These are phyloP conservation scores for Lecanicillium sp. DNA, from an alignment of 2,329 filamentous ascomycete genomes.

Conservation along the genomic window DNA sequence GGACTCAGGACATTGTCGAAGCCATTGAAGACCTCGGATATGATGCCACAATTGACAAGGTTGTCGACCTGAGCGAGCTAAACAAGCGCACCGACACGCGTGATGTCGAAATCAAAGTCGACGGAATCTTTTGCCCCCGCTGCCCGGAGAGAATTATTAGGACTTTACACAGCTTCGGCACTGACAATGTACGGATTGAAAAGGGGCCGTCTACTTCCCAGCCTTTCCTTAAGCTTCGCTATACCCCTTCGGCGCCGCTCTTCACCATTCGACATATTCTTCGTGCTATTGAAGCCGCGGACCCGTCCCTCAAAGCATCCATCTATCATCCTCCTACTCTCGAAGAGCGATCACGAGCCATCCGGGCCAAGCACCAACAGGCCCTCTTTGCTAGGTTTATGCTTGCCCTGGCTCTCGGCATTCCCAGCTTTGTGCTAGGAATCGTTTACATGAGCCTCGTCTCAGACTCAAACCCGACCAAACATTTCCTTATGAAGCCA, in stretches of 20 bases:
- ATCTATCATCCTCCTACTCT: conserved; percentile 76
- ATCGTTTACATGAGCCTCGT: conserved; percentile 88
- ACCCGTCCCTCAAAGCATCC: conserved; percentile 56
- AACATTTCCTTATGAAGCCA: conserved; percentile 59
- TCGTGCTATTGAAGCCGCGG: conserved; percentile 53
- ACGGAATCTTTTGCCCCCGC: conserved; percentile 68
- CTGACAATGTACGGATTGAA: conserved; percentile 41
- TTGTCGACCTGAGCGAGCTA: conserved; percentile 32
- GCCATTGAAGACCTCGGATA: conserved; percentile 57
- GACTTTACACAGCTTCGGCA: conserved; percentile 44
- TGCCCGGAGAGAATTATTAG: conserved; percentile 53
- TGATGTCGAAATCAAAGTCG: conserved; percentile 55
- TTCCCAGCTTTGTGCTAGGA: conserved; percentile 80
- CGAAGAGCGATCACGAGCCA: conserved; percentile 69
- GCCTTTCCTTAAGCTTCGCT: conserved; percentile 63
- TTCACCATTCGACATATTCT: conserved; percentile 74
- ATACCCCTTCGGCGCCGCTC: conserved; percentile 56
- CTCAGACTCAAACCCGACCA: conserved; percentile 44
- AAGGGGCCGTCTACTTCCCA: conserved; percentile 46
- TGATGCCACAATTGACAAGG: conserved; percentile 49
- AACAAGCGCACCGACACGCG: conserved; percentile 33
- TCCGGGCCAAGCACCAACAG: conserved; percentile 62
- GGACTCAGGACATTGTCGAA: conserved; percentile 28
- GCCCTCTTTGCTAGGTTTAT: conserved; percentile 62
- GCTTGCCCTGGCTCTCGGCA: conserved; percentile 59